Evolutionary conservation across 2,329 filamentous ascomycete genomes (phyloP), one percentile per base, ranked within the genome.

Genomic region (Neocatenulostroma microsporum): DNA sequence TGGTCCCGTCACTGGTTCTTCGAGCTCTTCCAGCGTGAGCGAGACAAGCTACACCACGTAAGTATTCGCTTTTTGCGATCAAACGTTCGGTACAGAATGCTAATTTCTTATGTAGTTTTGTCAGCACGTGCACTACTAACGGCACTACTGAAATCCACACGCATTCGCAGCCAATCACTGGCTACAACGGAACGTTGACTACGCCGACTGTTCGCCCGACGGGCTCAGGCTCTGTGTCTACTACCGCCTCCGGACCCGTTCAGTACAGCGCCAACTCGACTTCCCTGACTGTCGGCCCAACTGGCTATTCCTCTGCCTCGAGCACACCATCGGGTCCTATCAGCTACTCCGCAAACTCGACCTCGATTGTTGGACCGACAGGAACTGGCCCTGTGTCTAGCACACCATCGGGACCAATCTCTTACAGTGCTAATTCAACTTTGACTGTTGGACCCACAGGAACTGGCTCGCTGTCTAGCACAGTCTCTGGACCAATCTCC

Each of bases 391-490:
- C 20, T 9, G 17, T 32, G n/a, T 5, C 18, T 4, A 21, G 5
- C 14, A 10, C 14, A 8, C 10, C 29, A 18, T 10, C 15, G 10
- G 14, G 10, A 8, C 8, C 10, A 8, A 8, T 15, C 9, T 4
- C 34, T 7, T 29, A 17, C 23, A 18, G 14, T 21, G 25, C 13
- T 9, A 36, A 36, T 14, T 10, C 14, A 10, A 32, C 30, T n/a
- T 9, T n/a, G 7, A 10, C 19, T 7, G 31, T 25, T 34, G 31
- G 19, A 5, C 31, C 31, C 5, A 34, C 31, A 10, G 21, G 19
- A 8, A 34, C 31, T 18, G 18, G 19, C 25, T 37, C 25, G 27
- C 10, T 25, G 15, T 30, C 34, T 8, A 15, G 27, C 15, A 30
- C 27, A n/a, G 27, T 12, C 15, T n/a, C 12, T 30, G 4, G 11